Base-by-base conservation (phyloP, 1,284 basidiomycete genomes). In the Irpex sp. region DNA sequence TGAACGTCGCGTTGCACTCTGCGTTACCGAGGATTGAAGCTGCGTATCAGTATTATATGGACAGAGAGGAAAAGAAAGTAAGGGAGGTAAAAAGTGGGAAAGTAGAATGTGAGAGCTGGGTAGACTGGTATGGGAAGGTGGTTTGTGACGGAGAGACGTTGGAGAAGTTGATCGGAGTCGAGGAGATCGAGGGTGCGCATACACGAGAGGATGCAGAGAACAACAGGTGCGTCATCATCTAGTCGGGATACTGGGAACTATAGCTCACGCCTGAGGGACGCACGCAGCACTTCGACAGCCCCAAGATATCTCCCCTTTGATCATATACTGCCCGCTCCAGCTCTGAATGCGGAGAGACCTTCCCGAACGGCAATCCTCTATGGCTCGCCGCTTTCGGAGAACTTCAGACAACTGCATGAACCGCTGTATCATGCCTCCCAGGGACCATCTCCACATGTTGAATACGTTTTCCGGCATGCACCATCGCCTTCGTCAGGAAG, bases 51-150 rank as follows among this genome's bases (percentile, higher is more conserved):
- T 81, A 86, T 67, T 92, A 90, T 68, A 62, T 73, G 73, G 68
- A 77, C 77, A 62, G 74, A 69, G 58, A 75, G n/a, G 74, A 74
- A 1, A 62, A 64, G 5, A 74, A 66, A 31, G 46, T 31, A 1
- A 57, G 17, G 1, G 62, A 39, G 1, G 3, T 8, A 17, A 3
- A 21, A 8, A 21, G 43, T 4, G 43, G 19, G 15, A 8, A 21
- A 8, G 51, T n/a, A n/a, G 31, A 7, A 55, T 95, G 94, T 70
- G 86, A 81, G 0, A 89, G 89, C 17, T 97, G 94, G 94, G 88
- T 96, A 3, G 92, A 95, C 64, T 95, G 93, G 90, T 89, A 90
- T 68, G 92, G 93, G 0, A 77, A 86, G 63, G 81, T 86, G 15
- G 85, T 91, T 8, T 97, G 94, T 71, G 86, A 87, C 60, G 81